Conservation (phyloP, 495 filamentous ascomycete genomes). For the Annulohypoxylon moriforme region DNA sequence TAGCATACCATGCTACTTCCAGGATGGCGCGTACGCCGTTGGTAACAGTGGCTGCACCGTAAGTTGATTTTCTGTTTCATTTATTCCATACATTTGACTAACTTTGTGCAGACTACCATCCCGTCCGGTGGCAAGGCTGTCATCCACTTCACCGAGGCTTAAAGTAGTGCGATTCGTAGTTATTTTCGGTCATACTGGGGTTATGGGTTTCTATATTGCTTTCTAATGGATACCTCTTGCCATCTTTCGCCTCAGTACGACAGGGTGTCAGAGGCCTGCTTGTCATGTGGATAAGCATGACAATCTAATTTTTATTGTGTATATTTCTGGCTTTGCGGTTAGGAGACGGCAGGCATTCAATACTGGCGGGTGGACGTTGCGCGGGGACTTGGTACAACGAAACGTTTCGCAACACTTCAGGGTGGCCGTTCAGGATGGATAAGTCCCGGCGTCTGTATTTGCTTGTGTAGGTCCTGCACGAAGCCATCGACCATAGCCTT, state of each 20-base stretch:
- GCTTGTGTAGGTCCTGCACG: constrained; percentile 13
- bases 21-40: constrained; percentile 71
- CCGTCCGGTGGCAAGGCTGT: constrained; percentile 50
- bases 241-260: constrained; percentile 42
- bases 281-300: constrained; percentile 37
- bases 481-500: constrained; percentile 19
- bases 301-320: constrained; percentile 52
- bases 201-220: constrained; percentile 44
- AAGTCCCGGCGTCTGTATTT: constrained; percentile 9
- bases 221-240: constrained; percentile 50
- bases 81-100: constrained; percentile 30
- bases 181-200: constrained; percentile 41
- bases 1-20: constrained; percentile 75
- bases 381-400: constrained; percentile 24
- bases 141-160: constrained; percentile 51
- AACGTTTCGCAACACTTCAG: constrained; percentile 24
- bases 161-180: constrained; percentile 17
- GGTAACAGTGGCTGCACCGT: constrained; percentile 76
- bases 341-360: constrained; percentile 17
- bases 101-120: constrained; percentile 51
- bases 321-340: constrained; percentile 45
- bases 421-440: constrained; percentile 25
- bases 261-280: constrained; percentile 30
- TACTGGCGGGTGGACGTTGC: constrained; percentile 1
- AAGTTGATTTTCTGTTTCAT: constrained; percentile 47